These are phyloP conservation scores for Centaurea solstitialis DNA, from an alignment of 129 eudicot species.

Conservation along the genomic window DNA sequence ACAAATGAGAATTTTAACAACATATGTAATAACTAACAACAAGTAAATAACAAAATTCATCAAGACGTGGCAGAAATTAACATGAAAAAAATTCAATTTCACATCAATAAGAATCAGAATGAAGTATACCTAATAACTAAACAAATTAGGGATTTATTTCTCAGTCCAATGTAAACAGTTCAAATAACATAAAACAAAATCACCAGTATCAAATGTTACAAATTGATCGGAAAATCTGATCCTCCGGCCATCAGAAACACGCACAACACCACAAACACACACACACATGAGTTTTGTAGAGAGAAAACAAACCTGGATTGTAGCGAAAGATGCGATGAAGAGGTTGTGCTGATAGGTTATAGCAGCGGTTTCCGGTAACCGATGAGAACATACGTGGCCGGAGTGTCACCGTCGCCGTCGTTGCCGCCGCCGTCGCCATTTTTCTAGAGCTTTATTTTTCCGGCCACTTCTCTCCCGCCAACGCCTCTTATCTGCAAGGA, in stretches of 20 bases:
- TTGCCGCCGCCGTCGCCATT: conserved; percentile 28
- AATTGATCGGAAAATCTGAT: neutral
- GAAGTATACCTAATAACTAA: conserved; percentile 16
- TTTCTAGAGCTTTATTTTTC: conserved; percentile 4
- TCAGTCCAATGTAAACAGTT: neutral
- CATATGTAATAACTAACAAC: neutral
- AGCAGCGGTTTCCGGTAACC: conserved; percentile 44
- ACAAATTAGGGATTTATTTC: conserved; percentile 1
- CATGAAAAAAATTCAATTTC: neutral
- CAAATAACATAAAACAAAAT: neutral
- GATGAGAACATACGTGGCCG: conserved; percentile 57
- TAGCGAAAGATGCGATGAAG: conserved; percentile 44
- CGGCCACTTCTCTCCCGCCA: conserved; percentile 29
- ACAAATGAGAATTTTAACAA: neutral
- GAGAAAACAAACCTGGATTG: conserved; percentile 43
- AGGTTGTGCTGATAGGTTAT: conserved; percentile 34
- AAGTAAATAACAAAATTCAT: neutral
- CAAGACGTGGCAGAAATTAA: neutral
- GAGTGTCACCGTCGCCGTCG: conserved; percentile 22
- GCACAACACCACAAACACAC: neutral
- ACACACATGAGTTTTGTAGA: neutral
- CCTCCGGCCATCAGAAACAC: neutral
- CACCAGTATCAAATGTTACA: neutral
- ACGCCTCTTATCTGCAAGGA: conserved; percentile 35
- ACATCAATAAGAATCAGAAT: neutral